Evolutionary conservation across 345 rosid genomes (phyloP).

Genomic region (Cochlearia excelsa): DNA sequence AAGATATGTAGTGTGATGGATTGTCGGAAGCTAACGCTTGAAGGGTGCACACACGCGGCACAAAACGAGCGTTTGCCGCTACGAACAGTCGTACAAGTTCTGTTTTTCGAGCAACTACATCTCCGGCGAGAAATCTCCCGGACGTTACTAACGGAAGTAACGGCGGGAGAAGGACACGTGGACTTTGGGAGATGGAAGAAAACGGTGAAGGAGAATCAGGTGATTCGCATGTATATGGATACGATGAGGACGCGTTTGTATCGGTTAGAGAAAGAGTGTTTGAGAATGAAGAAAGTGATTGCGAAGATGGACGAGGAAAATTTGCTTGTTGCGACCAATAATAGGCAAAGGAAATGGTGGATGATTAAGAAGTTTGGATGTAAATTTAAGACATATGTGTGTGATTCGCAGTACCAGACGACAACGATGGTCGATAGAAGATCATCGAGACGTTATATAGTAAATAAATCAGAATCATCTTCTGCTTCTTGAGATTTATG

Average conservation of each 20-base stretch:
- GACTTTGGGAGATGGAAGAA: conserved; percentile 57
- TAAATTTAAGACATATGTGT: conserved; percentile 87
- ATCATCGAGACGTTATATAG: conserved; percentile 16
- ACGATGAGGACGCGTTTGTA: conserved; percentile 94
- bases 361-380: conserved; percentile 66
- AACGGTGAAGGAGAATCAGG: conserved; percentile 88
- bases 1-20: conserved; percentile 80
- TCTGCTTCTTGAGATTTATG: too few species aligned
- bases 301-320: conserved; percentile 63
- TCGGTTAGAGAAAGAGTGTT: conserved; percentile 81
- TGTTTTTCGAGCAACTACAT: conserved; percentile 91
- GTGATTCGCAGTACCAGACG: conserved; percentile 68
- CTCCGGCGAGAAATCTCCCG: conserved; percentile 90
- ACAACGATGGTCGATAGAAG: conserved; percentile 54
- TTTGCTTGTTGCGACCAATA: background rate
- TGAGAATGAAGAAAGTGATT: conserved; percentile 80
- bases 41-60: conserved; percentile 98
- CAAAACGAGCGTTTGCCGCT: conserved; percentile 95
- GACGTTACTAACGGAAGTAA: conserved; percentile 38
- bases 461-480: too few species aligned
- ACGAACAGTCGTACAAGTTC: conserved; percentile 88
- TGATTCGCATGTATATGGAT: conserved; percentile 91
- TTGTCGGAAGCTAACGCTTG: conserved; percentile 85
- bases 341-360: conserved; percentile 50
- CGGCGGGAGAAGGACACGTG: conserved; percentile 10